Percentiles rank a stretch among this genome's conserved stretches.
Conservation (phyloP, 2,329 filamentous ascomycete species). For the Clarireedia paspali region DNA sequence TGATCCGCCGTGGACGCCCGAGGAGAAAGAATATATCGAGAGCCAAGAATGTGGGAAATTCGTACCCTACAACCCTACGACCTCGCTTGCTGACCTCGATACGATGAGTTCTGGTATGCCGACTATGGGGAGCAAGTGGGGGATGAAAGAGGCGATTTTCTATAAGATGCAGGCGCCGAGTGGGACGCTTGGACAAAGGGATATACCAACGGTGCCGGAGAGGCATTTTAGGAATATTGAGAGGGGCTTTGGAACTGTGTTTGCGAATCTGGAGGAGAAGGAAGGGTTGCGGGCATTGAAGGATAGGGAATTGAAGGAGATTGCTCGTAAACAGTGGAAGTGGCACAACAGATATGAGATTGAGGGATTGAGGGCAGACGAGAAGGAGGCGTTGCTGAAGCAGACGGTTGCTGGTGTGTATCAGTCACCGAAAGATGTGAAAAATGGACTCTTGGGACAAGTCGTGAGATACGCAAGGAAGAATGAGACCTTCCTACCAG, state of each 20-base stretch:
- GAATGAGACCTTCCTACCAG: constrained; percentile 29
- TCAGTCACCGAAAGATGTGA: constrained; percentile 12
- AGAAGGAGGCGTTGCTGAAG: constrained; percentile 18
- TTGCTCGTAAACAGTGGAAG: not conserved
- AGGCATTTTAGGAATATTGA: constrained; percentile 17
- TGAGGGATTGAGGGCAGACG: constrained; percentile 10
- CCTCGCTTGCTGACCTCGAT: constrained; percentile 16
- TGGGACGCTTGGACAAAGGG: constrained; percentile 11
- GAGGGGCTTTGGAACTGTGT: constrained; percentile 20
- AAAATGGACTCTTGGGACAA: constrained; percentile 13
- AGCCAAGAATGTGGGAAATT: constrained; percentile 19
- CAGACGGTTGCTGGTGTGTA: constrained; percentile 28
- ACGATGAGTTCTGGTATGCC: constrained; percentile 20
- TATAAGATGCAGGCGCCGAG: constrained; percentile 25
- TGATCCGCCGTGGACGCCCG: constrained; percentile 16
- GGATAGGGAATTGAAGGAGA: not conserved
- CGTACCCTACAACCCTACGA: constrained; percentile 22
- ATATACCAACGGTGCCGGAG: constrained; percentile 9
- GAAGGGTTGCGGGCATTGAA: constrained; percentile 5
- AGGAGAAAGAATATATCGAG: constrained; percentile 21
- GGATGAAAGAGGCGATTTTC: constrained; percentile 19
- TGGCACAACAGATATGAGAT: constrained; percentile 5
- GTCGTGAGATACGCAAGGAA: constrained; percentile 20
- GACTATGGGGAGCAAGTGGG: constrained; percentile 14
- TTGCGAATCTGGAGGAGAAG: constrained; percentile 21